Evolutionary conservation across 2,329 filamentous ascomycete genomes (phyloP).

Genomic region (Cercospora sp.): DNA sequence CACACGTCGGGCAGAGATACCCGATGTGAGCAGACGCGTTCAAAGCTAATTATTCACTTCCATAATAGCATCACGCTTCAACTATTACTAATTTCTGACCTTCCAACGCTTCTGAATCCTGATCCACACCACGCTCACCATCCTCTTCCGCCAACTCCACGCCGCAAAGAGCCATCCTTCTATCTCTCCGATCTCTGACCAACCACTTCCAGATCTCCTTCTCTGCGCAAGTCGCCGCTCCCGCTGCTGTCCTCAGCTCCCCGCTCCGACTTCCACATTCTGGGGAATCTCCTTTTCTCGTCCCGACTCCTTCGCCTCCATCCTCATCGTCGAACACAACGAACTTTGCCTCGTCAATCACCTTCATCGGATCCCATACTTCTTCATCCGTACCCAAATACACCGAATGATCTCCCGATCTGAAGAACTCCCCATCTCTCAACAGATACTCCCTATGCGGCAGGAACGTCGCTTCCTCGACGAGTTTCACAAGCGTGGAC

Average conservation of each 20-base stretch:
- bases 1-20: not conserved
- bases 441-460: conserved; percentile 65
- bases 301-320: not conserved
- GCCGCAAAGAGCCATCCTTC: conserved; percentile 6
- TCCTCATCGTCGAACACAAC: conserved; percentile 6
- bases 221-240: conserved; percentile 7
- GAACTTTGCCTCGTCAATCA: conserved; percentile 12
- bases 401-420: not conserved
- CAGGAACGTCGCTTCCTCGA: conserved; percentile 55
- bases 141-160: not conserved
- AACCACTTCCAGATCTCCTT: conserved; percentile 13
- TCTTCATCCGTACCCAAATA: conserved; percentile 4
- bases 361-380: conserved; percentile 3
- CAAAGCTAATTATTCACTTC: not conserved
- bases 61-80: not conserved
- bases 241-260: not conserved
- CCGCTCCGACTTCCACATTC: not conserved
- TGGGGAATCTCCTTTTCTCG: not conserved
- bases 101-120: not conserved
- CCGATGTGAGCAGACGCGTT: not conserved
- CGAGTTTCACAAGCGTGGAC: not conserved
- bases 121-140: not conserved
- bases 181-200: conserved; percentile 3
- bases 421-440: conserved; percentile 61
- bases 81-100: not conserved